Evolutionary conservation across 2,329 filamentous ascomycete species (phyloP), one percentile per base, ranked within the genome.

Genomic region (Colletotrichum destructivum): DNA sequence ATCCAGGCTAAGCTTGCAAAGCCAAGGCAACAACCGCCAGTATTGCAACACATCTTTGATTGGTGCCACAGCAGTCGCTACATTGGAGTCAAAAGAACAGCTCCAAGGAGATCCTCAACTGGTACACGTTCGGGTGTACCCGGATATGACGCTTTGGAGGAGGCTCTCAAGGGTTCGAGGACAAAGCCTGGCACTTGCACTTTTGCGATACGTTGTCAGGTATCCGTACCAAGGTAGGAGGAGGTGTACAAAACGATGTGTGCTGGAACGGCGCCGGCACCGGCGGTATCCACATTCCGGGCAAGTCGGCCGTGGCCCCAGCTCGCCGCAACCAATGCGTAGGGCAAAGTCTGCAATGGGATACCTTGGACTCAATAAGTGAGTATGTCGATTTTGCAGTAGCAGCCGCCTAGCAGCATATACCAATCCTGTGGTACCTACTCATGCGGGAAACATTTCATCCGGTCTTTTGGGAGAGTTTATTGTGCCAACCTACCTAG

Each of bases 101-200:
- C 21, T 78, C 78, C 0, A 67, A 26, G 6, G 78, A 79, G 40
- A 79, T 79, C 18, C 78, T 79, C 71, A 79, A 79, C 46, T 75
- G 74, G 69, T 78, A 79, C 62, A 71, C 79, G 26, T 26, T 79
- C 0, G 26, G 49, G 6, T 79, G 78, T 8, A 77, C 75, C 0
- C 77, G 72, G 18, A 60, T 78, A 4, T 79, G 77, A 26, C 23
- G 23, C 23, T 26, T 26, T 26, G 23, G 23, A 26, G 23, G 77
- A 75, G 71, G 56, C 78, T 79, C 57, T 77, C 78, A 0, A 78
- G 78, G 8, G 77, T 79, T 6, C 75, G 23, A 26, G 23, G 23
- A 26, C 23, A 26, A 26, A 26, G 23, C 23, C 2, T 26, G 23
- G 23, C 23, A 26, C 26, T 26, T 26, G 26, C 4, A 26, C 26